Percentiles rank a stretch among this genome's conserved stretches.
Conservation (phyloP, 1,284 basidiomycete genomes). For the Boletus semigastroideus region DNA sequence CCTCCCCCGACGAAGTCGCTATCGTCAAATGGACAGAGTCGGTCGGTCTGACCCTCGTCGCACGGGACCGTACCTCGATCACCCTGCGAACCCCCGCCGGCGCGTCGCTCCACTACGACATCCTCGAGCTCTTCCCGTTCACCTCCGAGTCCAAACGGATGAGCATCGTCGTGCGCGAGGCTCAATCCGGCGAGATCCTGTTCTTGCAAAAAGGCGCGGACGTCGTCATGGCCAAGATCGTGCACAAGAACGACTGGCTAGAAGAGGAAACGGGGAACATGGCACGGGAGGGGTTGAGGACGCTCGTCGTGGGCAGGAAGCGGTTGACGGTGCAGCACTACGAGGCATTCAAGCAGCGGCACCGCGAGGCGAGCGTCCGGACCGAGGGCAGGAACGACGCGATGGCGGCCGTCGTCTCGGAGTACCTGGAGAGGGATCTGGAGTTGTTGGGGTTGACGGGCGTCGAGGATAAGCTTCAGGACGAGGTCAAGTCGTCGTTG, state of each 20-base stretch:
- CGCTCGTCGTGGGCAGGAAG: slow-evolving; percentile 90
- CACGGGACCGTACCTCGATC: slow-evolving; percentile 88
- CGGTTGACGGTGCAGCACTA: slow-evolving; percentile 71
- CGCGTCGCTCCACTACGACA: slow-evolving; percentile 68
- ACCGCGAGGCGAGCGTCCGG: slow-evolving; percentile 76
- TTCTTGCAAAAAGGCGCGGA: slow-evolving; percentile 99
- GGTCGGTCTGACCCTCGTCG: slow-evolving; percentile 85
- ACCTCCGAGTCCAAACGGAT: slow-evolving; percentile 99
- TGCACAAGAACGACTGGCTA: slow-evolving; percentile 97
- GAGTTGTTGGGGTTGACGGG: slow-evolving; percentile 94
- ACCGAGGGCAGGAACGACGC: slow-evolving; percentile 82
- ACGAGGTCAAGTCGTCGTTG: slow-evolving; percentile 92
- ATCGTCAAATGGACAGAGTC: slow-evolving; percentile 99
- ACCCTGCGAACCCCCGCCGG: slow-evolving; percentile 73
- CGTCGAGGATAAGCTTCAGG: slow-evolving; percentile 98
- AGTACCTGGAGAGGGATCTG: slow-evolving; percentile 85
- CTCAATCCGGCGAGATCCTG: slow-evolving; percentile 70
- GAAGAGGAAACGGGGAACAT: slow-evolving; percentile 99
- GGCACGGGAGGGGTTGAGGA: slow-evolving; percentile 95
- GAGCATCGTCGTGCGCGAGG: slow-evolving; percentile 93
- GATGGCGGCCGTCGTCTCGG: slow-evolving; percentile 72
- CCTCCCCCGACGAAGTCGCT: slow-evolving; percentile 98
- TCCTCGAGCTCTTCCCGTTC: slow-evolving; percentile 96
- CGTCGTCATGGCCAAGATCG: slow-evolving; percentile 93
- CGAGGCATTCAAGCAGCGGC: slow-evolving; percentile 70